These are phyloP conservation scores for Mortierella hygrophila DNA, from an alignment of 192 early-diverging fungal species.

Conservation along the genomic window DNA sequence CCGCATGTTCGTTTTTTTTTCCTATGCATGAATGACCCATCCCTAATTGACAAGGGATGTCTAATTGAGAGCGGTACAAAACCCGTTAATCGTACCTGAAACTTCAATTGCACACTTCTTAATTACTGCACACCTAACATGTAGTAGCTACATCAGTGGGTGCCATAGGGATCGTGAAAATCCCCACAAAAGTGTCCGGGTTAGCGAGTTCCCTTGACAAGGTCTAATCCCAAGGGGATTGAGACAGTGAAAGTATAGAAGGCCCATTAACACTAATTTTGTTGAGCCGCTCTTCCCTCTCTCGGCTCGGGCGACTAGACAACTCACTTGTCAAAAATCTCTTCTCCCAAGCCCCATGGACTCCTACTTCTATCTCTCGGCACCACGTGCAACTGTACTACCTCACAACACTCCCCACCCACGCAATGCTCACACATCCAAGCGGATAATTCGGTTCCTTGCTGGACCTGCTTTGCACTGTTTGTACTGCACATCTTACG, in stretches of 20 bases:
- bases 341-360: not conserved
- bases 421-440: not conserved
- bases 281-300: not conserved
- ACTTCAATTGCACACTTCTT: no score
- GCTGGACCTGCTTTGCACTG: not conserved
- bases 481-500: no score
- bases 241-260: not conserved
- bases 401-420: not conserved
- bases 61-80: no score
- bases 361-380: not conserved
- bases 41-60: no score
- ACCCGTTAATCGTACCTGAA: no score
- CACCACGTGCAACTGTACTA: conserved; percentile 2
- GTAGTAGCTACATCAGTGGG: no score
- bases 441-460: not conserved
- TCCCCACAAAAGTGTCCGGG: no score
- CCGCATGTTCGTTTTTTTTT: no score
- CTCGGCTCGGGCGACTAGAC: not conserved
- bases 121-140: no score
- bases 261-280: not conserved
- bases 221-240: not conserved
- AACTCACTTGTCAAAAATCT: not conserved
- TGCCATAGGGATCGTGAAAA: no score
- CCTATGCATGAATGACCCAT: no score
- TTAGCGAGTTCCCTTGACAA: no score